A percentile compares a stretch with the other conserved stretches of the same genome.
Evolutionary conservation across 2,329 filamentous ascomycete genomes (phyloP).

Genomic region (Aspergillus chevalieri): DNA sequence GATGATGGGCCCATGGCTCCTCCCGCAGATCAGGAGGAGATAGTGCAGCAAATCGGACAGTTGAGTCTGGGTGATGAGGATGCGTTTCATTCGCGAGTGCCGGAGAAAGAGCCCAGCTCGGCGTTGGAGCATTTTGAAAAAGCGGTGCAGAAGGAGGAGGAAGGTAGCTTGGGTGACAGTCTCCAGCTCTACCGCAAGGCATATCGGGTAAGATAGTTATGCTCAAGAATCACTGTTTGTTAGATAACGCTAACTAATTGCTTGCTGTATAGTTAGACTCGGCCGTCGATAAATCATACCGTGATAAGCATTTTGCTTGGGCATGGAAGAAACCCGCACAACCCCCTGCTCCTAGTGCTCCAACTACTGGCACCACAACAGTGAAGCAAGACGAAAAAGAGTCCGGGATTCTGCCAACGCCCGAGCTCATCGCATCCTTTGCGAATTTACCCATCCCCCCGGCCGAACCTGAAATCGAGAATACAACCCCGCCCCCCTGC

Average conservation of each 20-base stretch:
- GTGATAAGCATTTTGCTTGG: slow-evolving; percentile 81
- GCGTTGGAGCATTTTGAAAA: slow-evolving; percentile 90
- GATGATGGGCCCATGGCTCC: slow-evolving; percentile 12
- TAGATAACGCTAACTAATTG: slow-evolving; percentile 14
- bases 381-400: slow-evolving; percentile 54
- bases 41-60: slow-evolving; percentile 31
- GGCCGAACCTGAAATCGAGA: slow-evolving; percentile 63
- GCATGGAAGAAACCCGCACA: slow-evolving; percentile 46
- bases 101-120: slow-evolving; percentile 54
- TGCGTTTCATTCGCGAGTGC: slow-evolving; percentile 25
- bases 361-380: slow-evolving; percentile 48
- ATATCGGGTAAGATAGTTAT: slow-evolving; percentile 60
- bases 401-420: slow-evolving; percentile 43
- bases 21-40: slow-evolving; percentile 20
- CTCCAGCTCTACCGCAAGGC: slow-evolving; percentile 82
- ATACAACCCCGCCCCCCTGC: slow-evolving; percentile 67
- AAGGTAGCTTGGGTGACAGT: slow-evolving; percentile 84
- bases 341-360: slow-evolving; percentile 43
- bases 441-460: slow-evolving; percentile 62
- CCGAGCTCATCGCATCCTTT: slow-evolving; percentile 72
- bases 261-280: slow-evolving; percentile 63
- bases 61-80: slow-evolving; percentile 37
- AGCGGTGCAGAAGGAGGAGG: slow-evolving; percentile 79
- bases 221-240: neutral
- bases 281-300: slow-evolving; percentile 77